These are phyloP conservation scores for Fraxinus quadrangulata DNA, from an alignment of 257 asterid genomes.

Conservation along the genomic window DNA sequence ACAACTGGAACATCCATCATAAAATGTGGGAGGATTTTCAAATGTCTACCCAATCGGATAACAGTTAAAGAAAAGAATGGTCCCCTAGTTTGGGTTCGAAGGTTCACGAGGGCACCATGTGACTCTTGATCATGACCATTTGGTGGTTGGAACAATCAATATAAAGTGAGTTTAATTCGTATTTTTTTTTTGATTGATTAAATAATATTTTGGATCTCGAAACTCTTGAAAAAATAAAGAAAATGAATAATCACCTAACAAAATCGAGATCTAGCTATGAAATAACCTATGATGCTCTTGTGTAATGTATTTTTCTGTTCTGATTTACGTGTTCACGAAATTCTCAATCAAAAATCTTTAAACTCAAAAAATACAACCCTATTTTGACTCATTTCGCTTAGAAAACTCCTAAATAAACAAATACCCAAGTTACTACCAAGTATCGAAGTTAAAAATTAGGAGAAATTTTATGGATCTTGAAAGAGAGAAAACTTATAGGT, in stretches of 20 bases:
- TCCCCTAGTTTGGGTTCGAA: not conserved
- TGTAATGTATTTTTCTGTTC: too few species aligned
- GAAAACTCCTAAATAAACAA: too few species aligned
- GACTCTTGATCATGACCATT: not conserved
- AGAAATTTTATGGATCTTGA: too few species aligned
- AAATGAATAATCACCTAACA: too few species aligned
- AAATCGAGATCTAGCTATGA: not conserved
- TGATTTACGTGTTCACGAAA: too few species aligned
- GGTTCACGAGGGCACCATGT: slow-evolving; percentile 12
- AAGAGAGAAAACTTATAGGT: too few species aligned
- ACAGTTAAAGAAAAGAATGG: not conserved
- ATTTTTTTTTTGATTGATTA: not conserved
- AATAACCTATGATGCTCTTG: not conserved
- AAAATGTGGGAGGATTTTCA: not conserved
- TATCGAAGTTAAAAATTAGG: too few species aligned
- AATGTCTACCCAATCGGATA: slow-evolving; percentile 1
- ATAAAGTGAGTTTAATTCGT: not conserved
- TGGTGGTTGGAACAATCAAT: not conserved
- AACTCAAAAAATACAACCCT: too few species aligned
- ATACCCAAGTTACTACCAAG: too few species aligned
- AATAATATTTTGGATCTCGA: not conserved
- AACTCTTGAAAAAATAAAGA: not conserved
- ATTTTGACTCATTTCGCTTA: too few species aligned
- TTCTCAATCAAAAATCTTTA: too few species aligned
- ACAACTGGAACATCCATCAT: not conserved